Conservation (phyloP, 1,284 basidiomycete genomes). For the Ustilago cynodontis region DNA sequence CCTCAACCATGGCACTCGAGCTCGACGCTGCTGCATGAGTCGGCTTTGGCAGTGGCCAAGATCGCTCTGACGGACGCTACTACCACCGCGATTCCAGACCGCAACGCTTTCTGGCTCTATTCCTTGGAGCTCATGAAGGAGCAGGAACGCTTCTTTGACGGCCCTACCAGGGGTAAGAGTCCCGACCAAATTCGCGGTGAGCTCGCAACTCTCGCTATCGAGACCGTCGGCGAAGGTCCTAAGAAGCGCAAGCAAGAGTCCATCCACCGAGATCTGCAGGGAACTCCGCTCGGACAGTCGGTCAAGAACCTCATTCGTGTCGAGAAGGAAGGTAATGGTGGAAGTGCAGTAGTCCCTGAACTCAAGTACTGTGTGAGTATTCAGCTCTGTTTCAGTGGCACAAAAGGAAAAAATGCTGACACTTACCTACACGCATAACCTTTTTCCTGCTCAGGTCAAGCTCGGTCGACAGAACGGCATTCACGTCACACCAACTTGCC, state of each 20-base stretch:
- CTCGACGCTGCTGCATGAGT: constrained; percentile 83
- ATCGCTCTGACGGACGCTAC: constrained; percentile 69
- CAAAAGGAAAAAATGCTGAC: background rate
- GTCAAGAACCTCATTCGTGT: constrained; percentile 78
- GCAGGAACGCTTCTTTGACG: constrained; percentile 84
- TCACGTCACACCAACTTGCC: constrained; percentile 88
- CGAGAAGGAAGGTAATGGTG: constrained; percentile 79
- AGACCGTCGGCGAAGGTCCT: constrained; percentile 71
- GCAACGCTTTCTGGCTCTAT: constrained; percentile 62
- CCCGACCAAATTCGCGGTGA: constrained; percentile 81
- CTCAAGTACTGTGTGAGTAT: constrained; percentile 79
- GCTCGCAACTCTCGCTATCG: constrained; percentile 76
- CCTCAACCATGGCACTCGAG: constrained; percentile 75
- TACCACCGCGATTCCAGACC: constrained; percentile 27
- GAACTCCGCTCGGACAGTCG: constrained; percentile 66
- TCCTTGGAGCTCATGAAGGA: constrained; percentile 78
- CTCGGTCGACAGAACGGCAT: constrained; percentile 90
- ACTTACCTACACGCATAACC: constrained; percentile 67
- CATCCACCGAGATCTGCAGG: constrained; percentile 71
- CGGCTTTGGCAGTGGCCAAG: constrained; percentile 79
- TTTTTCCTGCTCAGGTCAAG: constrained; percentile 72
- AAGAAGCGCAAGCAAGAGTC: constrained; percentile 66
- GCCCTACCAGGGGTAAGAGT: constrained; percentile 78
- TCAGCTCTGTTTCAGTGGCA: background rate
- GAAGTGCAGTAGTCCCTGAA: constrained; percentile 81